Evolutionary conservation across 306 rosid genomes (phyloP), one percentile per base, ranked within the genome.

Genomic region (Vicia villosa): DNA sequence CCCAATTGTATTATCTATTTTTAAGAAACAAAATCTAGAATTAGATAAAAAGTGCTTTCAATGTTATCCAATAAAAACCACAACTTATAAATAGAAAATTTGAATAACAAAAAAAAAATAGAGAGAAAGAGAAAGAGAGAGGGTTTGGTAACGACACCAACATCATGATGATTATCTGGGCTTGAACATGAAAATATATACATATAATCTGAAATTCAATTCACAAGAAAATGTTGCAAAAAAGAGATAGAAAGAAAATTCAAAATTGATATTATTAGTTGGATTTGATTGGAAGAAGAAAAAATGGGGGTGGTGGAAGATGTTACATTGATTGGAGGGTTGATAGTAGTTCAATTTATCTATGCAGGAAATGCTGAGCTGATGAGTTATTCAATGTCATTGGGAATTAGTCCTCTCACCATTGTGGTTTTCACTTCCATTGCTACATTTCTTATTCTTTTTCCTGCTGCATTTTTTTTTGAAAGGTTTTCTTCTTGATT

Each of bases 341-440:
- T 93, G 70, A 68, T 90, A 6, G 83, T 63, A 55, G 74, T 83
- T 16, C 98, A 93, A 77, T 32, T 88, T 67, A 76, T 85, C 8
- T 84, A 87, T 57, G 94, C 96, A 10, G 96, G 89, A 16, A 83
- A 88, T 17, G 84, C 98, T 12, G 57, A 87, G 24, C 26, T 90
- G 60, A 66, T 82, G 37, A 74, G 87, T 66, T 90, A 84, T 80
- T 54, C 85, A 3, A 80, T 90, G 96, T 74, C 98, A 75, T 40
- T 85, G 20, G 97, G 94, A n/a, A 73, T 90, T 30, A 41, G 30
- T 32, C 57, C 88, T 78, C 84, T 81, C 46, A 80, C 94, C 83
- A 73, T 88, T 72, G 80, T 90, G 61, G 77, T 93, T 69, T 83
- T 80, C 79, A 76, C 89, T 36, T 42, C 86, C 78, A 36, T 87